These are phyloP conservation scores for Mucor irregularis DNA, from an alignment of 371 early-diverging fungal genomes.

Conservation along the genomic window DNA sequence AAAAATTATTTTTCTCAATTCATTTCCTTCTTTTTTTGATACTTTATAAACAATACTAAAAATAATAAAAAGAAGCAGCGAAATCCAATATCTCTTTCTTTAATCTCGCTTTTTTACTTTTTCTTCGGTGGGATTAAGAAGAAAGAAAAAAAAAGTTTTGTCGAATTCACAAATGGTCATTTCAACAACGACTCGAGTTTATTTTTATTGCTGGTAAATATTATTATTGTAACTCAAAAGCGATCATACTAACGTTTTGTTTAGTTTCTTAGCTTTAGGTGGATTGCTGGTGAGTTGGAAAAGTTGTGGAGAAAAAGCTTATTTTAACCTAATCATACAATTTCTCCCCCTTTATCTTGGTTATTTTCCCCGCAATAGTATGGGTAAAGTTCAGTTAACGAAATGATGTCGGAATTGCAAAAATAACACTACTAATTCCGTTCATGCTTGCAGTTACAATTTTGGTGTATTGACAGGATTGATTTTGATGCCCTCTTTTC, in stretches of 20 bases:
- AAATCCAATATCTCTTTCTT: too few species aligned
- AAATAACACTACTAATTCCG: neutral
- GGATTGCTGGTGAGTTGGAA: constrained; percentile 23
- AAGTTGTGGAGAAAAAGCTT: neutral
- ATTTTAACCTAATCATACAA: neutral
- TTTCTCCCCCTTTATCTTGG: neutral
- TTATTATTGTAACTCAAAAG: neutral
- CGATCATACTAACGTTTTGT: neutral
- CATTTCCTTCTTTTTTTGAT: neutral
- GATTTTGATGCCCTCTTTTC: constrained; percentile 43
- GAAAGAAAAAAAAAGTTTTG: neutral
- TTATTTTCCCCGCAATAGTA: constrained; percentile 11
- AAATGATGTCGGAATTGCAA: too few species aligned
- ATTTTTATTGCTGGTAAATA: constrained; percentile 23
- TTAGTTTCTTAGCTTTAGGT: constrained; percentile 27
- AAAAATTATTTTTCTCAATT: neutral
- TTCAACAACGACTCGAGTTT: constrained; percentile 21
- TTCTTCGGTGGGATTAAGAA: neutral
- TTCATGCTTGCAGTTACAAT: constrained; percentile 39
- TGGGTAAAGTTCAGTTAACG: constrained; percentile 23
- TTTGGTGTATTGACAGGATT: constrained; percentile 51
- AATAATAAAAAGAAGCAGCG: too few species aligned
- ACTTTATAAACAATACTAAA: too few species aligned
- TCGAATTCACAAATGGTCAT: constrained; percentile 2
- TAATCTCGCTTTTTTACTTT: neutral